Evolutionary conservation across 768 basidiomycete species (phyloP).

Genomic region (Paxillus ammoniavirescens): DNA sequence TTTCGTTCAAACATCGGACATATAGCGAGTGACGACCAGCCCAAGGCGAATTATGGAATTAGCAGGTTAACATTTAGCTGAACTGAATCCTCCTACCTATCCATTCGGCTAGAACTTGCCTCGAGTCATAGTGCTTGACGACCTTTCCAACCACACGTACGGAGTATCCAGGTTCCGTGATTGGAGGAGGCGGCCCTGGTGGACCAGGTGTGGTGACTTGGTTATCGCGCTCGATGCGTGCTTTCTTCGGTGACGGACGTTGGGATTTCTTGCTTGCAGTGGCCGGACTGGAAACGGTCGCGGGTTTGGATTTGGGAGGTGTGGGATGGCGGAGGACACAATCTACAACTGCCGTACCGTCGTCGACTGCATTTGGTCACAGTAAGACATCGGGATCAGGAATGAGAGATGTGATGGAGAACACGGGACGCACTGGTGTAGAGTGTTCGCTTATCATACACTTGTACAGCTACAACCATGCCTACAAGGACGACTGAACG

Average conservation of each 20-base stretch:
- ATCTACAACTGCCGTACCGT: slow-evolving; percentile 72
- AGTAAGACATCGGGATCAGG: not conserved
- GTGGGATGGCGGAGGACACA: slow-evolving; percentile 48
- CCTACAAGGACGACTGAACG: slow-evolving; percentile 60
- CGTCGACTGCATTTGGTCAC: slow-evolving; percentile 54
- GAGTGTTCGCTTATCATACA: slow-evolving; percentile 56
- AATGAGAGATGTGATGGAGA: not conserved
- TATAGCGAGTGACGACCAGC: not conserved
- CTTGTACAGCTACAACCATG: slow-evolving; percentile 59
- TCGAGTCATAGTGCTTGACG: slow-evolving; percentile 36
- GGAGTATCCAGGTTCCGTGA: slow-evolving; percentile 45
- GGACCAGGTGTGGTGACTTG: not conserved
- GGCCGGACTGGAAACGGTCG: slow-evolving; percentile 2
- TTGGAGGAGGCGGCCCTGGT: slow-evolving; percentile 30
- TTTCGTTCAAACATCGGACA: not conserved
- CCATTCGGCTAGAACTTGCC: slow-evolving; percentile 46
- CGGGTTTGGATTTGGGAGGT: slow-evolving; percentile 8
- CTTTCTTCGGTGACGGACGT: slow-evolving; percentile 16
- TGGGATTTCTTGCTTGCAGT: slow-evolving; percentile 3
- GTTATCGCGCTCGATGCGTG: slow-evolving; percentile 3
- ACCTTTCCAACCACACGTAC: slow-evolving; percentile 51
- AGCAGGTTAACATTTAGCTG: not conserved
- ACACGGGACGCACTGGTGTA: slow-evolving; percentile 50
- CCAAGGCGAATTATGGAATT: not conserved
- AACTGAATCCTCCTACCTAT: slow-evolving; percentile 39